Evolutionary conservation across 2,329 filamentous ascomycete genomes (phyloP), one percentile per base, ranked within the genome.

Genomic region (Monilinia fructigena): DNA sequence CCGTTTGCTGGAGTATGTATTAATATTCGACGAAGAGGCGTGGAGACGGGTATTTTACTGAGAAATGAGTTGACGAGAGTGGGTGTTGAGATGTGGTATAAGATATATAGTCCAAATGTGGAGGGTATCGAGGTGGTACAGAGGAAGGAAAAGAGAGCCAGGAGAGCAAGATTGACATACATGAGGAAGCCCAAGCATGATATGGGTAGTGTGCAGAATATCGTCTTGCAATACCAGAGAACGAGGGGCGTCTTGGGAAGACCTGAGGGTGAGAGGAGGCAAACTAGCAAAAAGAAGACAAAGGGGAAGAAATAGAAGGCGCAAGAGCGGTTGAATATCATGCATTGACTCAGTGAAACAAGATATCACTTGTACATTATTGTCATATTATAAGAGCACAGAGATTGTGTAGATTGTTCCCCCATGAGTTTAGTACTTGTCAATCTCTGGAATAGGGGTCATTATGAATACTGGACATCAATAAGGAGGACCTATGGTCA

Each of bases 71-170:
- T 99, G 73, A 93, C 92, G 72, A 86, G 91, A 73, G 86, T 96
- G 8, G 91, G 92, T 68, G 92, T 97, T 68, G 95, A 99, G 85
- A 95, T 97, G 92, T 97, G 92, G 89, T 93, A 91, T 80, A 99
- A 99, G 83, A 83, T 98, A 67, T 98, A 95, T 82, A 91, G 87
- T 76, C 94, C 94, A 68, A 90, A 91, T 76, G 89, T 98, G 42
- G 87, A 90, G 76, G 92, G 91, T 70, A 92, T 99, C 75, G 94
- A 99, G 80, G 89, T 99, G 73, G 91, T 98, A 78, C 92, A 96
- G 86, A 84, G 94, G 74, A 85, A 87, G 70, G 84, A 86, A 75
- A 95, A 93, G 89, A 86, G 92, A 78, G 92, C 92, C 71, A 89
- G 93, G 77, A 86, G 95, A 74, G 94, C 93, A 35, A 85, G 92